Base-by-base conservation (phyloP, 208 protist genomes). In the Cochliopodium minus region DNA sequence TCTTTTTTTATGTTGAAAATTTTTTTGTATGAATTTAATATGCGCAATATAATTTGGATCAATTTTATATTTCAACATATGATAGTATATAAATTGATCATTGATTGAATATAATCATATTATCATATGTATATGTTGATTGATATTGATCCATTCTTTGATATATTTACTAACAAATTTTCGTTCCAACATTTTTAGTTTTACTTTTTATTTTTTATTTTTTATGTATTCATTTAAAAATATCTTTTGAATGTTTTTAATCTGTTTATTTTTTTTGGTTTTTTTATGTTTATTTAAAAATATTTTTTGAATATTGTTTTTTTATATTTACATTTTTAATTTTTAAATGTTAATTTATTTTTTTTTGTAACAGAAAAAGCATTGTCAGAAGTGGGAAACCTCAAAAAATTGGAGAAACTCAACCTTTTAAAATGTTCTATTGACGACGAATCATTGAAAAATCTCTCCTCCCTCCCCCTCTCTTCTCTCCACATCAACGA, bases 1-100 rank as follows among this genome's bases (percentile, higher is more conserved):
- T 52, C 42, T 23, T 23, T 23, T 52, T 23, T 58, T 49, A 58
- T 23, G 49, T 54, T 49, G 49, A n/a, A 58, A 58, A 15, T 54
- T 49, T 58, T 43, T 43, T 43, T 43, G 17, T 43, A 22, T 43
- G 17, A 22, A 22, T 43, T 43, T 43, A 17, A 43, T 43, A 17
- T n/a, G 38, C 17, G 38, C 17, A 43, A 43, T 43, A 22, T 43
- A 22, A 22, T 43, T 43, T 43, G 17, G 17, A 22, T 43, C n/a
- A 43, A 20, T 43, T 43, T 43, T 43, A 22, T 43, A 22, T 43
- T 43, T 43, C n/a, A 22, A 22, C n/a, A 22, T 43, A 43, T 43
- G 17, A 22, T 43, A 22, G 17, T 43, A 22, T 43, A 22, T 43
- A 20, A 43, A 43, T 43, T 43, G 17, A 22, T 43, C 38, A 22